phyloP scores from a whole-genome alignment of 2,329 filamentous ascomycete genomes.

The Ophiocordyceps robertsii region DNA sequence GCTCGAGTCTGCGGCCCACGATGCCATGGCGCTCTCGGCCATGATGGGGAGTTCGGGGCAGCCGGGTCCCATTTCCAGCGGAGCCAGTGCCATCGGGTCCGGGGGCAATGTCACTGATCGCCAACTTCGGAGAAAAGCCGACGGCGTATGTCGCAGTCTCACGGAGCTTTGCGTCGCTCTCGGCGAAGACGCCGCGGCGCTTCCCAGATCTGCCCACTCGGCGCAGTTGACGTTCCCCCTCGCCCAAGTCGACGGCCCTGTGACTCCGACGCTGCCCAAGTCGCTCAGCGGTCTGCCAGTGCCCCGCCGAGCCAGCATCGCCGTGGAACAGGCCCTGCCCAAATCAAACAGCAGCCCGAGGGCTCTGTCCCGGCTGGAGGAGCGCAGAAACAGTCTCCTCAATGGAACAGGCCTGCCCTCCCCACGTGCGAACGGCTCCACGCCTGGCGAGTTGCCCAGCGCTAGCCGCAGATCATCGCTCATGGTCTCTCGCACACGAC shows the following conservation, averaged over 20 bases:
- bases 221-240: conserved; percentile 1
- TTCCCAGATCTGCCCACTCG: conserved; percentile 3
- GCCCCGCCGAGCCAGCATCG: conserved; percentile 27
- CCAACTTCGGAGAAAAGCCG: conserved; percentile 77
- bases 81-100: conserved; percentile 46
- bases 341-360: conserved; percentile 30
- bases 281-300: conserved; percentile 20
- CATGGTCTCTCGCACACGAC: conserved; percentile 29
- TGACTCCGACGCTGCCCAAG: conserved; percentile 32
- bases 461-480: conserved; percentile 39
- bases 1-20: conserved; percentile 67
- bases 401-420: conserved; percentile 29
- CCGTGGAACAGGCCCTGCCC: conserved; percentile 24
- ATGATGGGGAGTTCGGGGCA: conserved; percentile 65
- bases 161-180: conserved; percentile 86
- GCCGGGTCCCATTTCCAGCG: conserved; percentile 53
- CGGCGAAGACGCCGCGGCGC: conserved; percentile 38
- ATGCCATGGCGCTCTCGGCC: conserved; percentile 66
- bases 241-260: conserved; percentile 15
- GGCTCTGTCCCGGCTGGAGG: conserved; percentile 37
- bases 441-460: conserved; percentile 21
- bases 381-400: conserved; percentile 35
- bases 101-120: conserved; percentile 54
- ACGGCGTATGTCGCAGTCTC: conserved; percentile 82
- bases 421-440: conserved; percentile 28